These are phyloP conservation scores for Taxillus chinensis DNA, from an alignment of 164 flowering plant species.

Conservation along the genomic window DNA sequence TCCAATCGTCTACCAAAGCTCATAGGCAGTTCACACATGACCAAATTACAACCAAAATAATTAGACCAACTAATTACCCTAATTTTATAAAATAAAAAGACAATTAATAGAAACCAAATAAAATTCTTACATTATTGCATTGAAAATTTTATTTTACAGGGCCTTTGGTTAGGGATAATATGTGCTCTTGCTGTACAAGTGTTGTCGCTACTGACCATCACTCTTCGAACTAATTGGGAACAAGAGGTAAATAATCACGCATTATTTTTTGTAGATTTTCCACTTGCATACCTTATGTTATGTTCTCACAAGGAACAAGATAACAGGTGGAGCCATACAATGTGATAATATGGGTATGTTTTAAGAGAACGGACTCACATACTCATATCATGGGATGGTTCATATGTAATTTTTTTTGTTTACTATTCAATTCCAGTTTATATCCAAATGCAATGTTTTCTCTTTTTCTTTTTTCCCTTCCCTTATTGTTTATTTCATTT, in stretches of 20 bases:
- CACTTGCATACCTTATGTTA: no score
- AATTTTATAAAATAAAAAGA: no score
- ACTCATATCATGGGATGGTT: neutral
- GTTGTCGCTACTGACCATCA: constrained; percentile 24
- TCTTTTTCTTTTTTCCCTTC: neutral
- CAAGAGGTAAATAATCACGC: constrained; percentile 32
- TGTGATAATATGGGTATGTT: no score
- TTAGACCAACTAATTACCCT: no score
- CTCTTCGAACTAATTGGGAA: constrained; percentile 57
- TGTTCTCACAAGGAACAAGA: neutral
- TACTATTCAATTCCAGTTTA: neutral
- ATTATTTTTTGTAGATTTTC: neutral
- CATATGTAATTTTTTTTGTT: no score
- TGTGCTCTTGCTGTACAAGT: constrained; percentile 51
- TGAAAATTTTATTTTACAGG: constrained; percentile 22
- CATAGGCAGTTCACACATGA: no score
- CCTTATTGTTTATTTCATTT: neutral
- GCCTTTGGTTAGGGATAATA: constrained; percentile 66
- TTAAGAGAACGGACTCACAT: no score
- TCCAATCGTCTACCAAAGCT: no score
- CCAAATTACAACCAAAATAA: no score
- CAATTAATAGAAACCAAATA: no score
- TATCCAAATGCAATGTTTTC: neutral
- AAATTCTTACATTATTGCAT: no score
- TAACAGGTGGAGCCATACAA: neutral